Percentiles rank a stretch among this genome's conserved stretches.
Evolutionary conservation across 2,329 filamentous ascomycete species (phyloP).

Genomic region (Blumeriella jaapii): DNA sequence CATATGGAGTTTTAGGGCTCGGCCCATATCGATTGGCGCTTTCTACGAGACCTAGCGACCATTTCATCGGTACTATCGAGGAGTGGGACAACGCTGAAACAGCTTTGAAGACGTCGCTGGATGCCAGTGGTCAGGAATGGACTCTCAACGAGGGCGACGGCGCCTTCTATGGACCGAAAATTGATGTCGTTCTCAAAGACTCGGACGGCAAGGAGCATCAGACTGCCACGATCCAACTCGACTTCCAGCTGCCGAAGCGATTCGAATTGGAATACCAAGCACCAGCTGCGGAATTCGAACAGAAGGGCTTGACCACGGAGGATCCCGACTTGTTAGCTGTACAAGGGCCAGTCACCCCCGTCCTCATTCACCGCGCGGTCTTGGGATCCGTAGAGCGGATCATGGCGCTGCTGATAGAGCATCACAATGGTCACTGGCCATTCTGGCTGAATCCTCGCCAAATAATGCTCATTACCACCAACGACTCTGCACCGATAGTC

Average conservation of each 20-base stretch:
- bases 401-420: slow-evolving; percentile 75
- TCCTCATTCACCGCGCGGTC: slow-evolving; percentile 77
- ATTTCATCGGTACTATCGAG: slow-evolving; percentile 63
- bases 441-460: slow-evolving; percentile 83
- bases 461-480: slow-evolving; percentile 62
- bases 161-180: slow-evolving; percentile 87
- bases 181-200: slow-evolving; percentile 73
- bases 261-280: slow-evolving; percentile 68
- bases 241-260: slow-evolving; percentile 78
- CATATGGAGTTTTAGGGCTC: slow-evolving; percentile 59
- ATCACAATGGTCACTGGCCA: slow-evolving; percentile 69
- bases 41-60: slow-evolving; percentile 65
- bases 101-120: slow-evolving; percentile 53
- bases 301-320: slow-evolving; percentile 37
- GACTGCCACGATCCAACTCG: slow-evolving; percentile 78
- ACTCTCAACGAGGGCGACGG: slow-evolving; percentile 69
- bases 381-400: slow-evolving; percentile 76
- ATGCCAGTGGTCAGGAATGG: slow-evolving; percentile 56
- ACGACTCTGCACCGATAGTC: slow-evolving; percentile 35
- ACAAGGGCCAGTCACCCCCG: slow-evolving; percentile 55
- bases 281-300: slow-evolving; percentile 51
- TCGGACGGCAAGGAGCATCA: slow-evolving; percentile 79
- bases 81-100: slow-evolving; percentile 59
- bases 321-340: slow-evolving; percentile 37
- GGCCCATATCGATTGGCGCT: slow-evolving; percentile 65